These are phyloP conservation scores for Tetradesmus obliquus DNA, from an alignment of 139 green algal species.

Conservation along the genomic window DNA sequence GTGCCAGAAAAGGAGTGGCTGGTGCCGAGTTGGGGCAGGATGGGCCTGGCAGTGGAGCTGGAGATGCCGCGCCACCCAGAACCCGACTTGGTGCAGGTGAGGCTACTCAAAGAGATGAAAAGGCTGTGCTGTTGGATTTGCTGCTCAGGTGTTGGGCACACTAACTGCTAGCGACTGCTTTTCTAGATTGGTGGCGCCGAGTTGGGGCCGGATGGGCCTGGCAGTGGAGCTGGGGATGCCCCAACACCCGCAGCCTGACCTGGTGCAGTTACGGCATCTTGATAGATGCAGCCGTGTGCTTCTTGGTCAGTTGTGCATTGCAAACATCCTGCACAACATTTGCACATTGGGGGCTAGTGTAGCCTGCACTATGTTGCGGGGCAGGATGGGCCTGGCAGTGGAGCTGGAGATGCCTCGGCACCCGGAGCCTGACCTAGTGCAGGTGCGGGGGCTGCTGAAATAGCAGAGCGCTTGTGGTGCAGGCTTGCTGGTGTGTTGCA, in stretches of 20 bases:
- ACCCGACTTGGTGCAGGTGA: conserved; percentile 31
- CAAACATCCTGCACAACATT: no score
- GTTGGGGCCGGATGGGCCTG: neutral
- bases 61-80: conserved; percentile 25
- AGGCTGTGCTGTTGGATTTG: no score
- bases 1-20: conserved; percentile 25
- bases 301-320: no score
- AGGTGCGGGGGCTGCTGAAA: neutral
- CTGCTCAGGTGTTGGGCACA: no score
- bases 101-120: no score
- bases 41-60: conserved; percentile 10
- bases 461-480: no score
- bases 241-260: neutral
- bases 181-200: no score
- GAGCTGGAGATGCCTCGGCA: conserved; percentile 14
- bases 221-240: conserved; percentile 14
- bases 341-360: no score
- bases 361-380: neutral
- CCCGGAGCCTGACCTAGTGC: conserved; percentile 22
- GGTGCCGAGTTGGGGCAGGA: conserved; percentile 9
- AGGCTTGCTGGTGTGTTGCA: no score
- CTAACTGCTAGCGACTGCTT: no score
- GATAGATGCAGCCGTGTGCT: no score
- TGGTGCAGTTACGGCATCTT: neutral
- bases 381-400: neutral